Base-by-base conservation (phyloP, 2,329 filamentous ascomycete genomes). In the Escovopsis sp. region DNA sequence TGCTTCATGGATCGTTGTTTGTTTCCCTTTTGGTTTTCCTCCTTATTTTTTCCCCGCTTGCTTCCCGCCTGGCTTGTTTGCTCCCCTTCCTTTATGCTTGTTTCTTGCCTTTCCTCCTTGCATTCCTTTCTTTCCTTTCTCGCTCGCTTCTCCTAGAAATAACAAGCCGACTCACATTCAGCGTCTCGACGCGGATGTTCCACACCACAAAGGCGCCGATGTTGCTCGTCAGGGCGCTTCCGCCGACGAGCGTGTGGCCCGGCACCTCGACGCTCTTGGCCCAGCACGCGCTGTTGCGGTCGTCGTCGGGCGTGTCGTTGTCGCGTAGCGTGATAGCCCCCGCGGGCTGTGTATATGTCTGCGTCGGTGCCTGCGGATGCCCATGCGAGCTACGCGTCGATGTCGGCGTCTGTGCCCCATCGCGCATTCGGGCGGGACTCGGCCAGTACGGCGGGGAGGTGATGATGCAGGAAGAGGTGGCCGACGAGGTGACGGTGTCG, bases 151-250 rank as follows among this genome's bases (percentile, higher is more conserved):
- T 36, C 14, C 16, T 23, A 15, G 27, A 5, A 12, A 27, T 26
- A 31, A 17, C 31, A 29, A 19, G 5, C n/a, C 16, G 5, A 68
- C 75, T 54, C 53, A 87, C 85, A 56, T 76, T 79, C 34, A 96
- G 62, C 4, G 86, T 94, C 54, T 90, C 77, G 31, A 98, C 83
- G 33, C 70, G 75, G 49, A 90, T 86, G 52, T 85, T 90, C 83
- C 84, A 98, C 7, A 94, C 86, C 2, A 94, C 84, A 60, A 96
- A 98, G 2, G 87, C 82, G n/a, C 88, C 88, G 19, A 75, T 66
- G 44, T 65, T 71, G 12, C 65, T 70, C 6, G 21, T 5, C 21
- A 23, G 10, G 26, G 65, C 54, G 42, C 67, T 66, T 34, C 69
- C 65, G 39, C 73, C 70, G 31, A 79, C 65, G 15, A 72, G 46